These are phyloP conservation scores for Russula griseocarnosa DNA, from an alignment of 768 basidiomycete genomes.

Conservation along the genomic window DNA sequence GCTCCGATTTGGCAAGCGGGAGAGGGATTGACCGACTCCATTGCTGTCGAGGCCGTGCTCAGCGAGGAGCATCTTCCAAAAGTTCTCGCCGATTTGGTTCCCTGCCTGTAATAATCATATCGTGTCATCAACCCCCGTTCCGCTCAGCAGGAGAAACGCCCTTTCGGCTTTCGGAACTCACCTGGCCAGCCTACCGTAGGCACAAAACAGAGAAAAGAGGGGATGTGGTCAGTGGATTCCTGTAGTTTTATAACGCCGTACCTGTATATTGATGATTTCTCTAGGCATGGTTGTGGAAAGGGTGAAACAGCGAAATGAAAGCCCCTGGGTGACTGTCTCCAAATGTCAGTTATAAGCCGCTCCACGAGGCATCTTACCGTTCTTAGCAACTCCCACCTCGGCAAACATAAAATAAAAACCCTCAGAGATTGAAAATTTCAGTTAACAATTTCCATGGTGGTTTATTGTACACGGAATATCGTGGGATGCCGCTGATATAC, in stretches of 20 bases:
- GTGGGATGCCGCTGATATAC: background rate
- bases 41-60: conserved; percentile 78
- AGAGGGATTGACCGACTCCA: conserved; percentile 47
- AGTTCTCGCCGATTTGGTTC: conserved; percentile 77
- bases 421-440: background rate
- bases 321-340: conserved; percentile 10
- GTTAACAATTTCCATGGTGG: background rate
- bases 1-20: background rate
- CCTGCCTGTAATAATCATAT: conserved; percentile 47
- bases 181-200: conserved; percentile 61
- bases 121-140: conserved; percentile 3
- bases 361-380: conserved; percentile 22
- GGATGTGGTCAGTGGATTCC: background rate
- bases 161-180: conserved; percentile 40
- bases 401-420: background rate
- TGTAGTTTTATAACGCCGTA: conserved; percentile 19
- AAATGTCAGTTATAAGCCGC: background rate
- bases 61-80: conserved; percentile 84
- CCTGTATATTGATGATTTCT: conserved; percentile 84
- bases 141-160: conserved; percentile 5
- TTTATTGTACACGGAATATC: background rate
- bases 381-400: background rate
- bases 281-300: conserved; percentile 49
- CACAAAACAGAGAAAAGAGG: background rate
- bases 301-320: background rate